Base-by-base conservation (phyloP, 2,329 filamentous ascomycete species). In the Penicillium sp. region DNA sequence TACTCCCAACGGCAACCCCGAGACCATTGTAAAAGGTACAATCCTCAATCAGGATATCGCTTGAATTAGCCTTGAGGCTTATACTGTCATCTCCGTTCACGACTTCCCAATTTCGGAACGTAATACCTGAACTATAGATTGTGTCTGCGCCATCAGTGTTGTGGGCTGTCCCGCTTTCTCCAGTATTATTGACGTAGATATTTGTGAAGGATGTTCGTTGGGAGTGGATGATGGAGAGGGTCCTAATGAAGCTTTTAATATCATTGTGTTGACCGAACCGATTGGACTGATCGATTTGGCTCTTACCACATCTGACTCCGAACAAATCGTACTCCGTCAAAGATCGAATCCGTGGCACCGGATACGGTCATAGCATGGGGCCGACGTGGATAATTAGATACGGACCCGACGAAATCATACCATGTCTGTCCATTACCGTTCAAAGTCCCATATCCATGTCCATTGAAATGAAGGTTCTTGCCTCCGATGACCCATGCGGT, bases 231-330 rank as follows among this genome's bases (percentile, higher is more conserved):
- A 84, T 76, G 1, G 80, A 80, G 76, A 85, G 81, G 0, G 81
- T 81, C 79, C 66, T 65, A 35, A n/a, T 4, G 37, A 22, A 16
- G 31, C 31, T 33, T 13, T 22, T n/a, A 26, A n/a, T 44, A 14
- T 44, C 19, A 16, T 14, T 31, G 29, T 31, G 10, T 31, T 31
- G 29, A 31, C 13, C 11, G 5, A 6, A 16, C 11, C 3, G 13
- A 33, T 16, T 33, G 31, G 5, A 16, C 13, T 33, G 14, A 6
- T 33, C 13, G 14, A 14, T 13, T 14, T 33, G 31, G 7, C 4
- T 33, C 54, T 7, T 59, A 76, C 80, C 84, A 87, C 84, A 87
- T 86, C 70, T 86, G 84, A 58, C 79, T 82, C 58, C 83, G 79
- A 8, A 86, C 29, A 27, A 70, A 68, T 3, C 56, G 58, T 1